Evolutionary conservation across 441 rosid species (phyloP).

Genomic region (Euphorbia schlechtendalii): DNA sequence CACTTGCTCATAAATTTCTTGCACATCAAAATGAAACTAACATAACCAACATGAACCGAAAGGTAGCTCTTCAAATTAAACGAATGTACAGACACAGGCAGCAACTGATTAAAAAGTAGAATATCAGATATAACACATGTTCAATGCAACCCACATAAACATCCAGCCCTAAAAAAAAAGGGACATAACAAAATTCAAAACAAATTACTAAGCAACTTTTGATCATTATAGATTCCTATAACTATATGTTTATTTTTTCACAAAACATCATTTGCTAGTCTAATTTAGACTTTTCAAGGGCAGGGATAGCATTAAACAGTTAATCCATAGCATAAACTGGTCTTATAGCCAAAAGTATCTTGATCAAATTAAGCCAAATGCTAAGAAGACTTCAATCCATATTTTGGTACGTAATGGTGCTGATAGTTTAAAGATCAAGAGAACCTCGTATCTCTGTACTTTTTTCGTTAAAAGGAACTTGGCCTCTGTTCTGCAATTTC

Average conservation of each 20-base stretch:
- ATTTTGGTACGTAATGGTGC: too few relatives aligned
- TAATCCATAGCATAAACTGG: not conserved
- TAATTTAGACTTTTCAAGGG: not conserved
- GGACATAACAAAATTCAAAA: not conserved
- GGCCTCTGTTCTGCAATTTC: too few relatives aligned
- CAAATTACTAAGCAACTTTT: not conserved
- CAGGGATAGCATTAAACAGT: not conserved
- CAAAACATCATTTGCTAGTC: not conserved
- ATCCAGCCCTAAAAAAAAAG: not conserved
- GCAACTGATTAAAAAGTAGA: too few relatives aligned
- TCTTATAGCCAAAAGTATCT: too few relatives aligned
- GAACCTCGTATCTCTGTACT: too few relatives aligned
- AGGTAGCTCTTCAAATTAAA: too few relatives aligned
- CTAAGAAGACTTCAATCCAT: too few relatives aligned
- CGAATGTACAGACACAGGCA: too few relatives aligned
- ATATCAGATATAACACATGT: not conserved
- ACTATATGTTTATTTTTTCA: not conserved
- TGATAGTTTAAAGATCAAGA: too few relatives aligned
- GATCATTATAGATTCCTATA: not conserved
- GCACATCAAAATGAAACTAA: not conserved
- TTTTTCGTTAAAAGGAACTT: too few relatives aligned
- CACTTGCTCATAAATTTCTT: not conserved
- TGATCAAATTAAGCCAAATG: too few relatives aligned
- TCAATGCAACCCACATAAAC: not conserved
- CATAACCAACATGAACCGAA: not conserved